Percentiles rank a stretch among this genome's conserved stretches.
phyloP scores from a whole-genome alignment of 2,329 filamentous ascomycete species.

The Cyphellophora europaea region DNA sequence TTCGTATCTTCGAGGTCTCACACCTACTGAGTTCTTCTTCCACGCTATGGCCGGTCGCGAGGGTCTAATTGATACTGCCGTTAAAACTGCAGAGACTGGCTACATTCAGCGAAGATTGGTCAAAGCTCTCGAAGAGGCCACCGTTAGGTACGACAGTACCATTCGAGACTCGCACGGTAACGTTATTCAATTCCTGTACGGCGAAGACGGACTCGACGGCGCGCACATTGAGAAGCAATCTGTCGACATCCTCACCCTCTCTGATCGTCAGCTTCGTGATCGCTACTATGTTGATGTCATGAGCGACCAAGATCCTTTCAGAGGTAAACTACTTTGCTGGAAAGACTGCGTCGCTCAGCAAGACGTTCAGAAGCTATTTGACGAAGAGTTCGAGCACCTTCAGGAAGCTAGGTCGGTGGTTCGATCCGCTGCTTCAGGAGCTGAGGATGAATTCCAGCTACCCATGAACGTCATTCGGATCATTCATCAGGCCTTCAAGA shows the following conservation, averaged over 20 bases:
- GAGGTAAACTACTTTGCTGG: conserved; percentile 73
- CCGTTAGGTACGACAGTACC: conserved; percentile 94
- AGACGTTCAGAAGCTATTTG: conserved; percentile 76
- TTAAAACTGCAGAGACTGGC: conserved; percentile 98
- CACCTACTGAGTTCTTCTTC: conserved; percentile 97
- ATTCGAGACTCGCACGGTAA: conserved; percentile 95
- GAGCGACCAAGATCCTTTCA: conserved; percentile 51
- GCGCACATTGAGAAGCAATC: conserved; percentile 88
- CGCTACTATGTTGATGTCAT: conserved; percentile 83
- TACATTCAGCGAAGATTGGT: conserved; percentile 98
- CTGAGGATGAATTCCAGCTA: conserved; percentile 56
- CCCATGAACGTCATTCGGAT: conserved; percentile 88
- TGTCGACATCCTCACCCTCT: conserved; percentile 76
- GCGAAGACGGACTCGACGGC: conserved; percentile 92
- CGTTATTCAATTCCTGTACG: conserved; percentile 93
- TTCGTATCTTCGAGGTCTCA: conserved; percentile 91
- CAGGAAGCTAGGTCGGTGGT: conserved; percentile 65
- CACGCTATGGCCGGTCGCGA: conserved; percentile 99
- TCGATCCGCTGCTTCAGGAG: conserved; percentile 60
- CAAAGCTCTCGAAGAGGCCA: conserved; percentile 95
- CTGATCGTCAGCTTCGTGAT: conserved; percentile 65
- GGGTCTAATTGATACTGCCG: conserved; percentile 97
- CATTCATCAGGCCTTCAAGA: conserved; percentile 78
- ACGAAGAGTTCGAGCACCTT: conserved; percentile 78
- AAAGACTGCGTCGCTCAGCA: conserved; percentile 79